Percentiles rank a stretch among this genome's conserved stretches.
Conservation (phyloP, 2,329 filamentous ascomycete genomes). For the Paracamarosporium sp. region DNA sequence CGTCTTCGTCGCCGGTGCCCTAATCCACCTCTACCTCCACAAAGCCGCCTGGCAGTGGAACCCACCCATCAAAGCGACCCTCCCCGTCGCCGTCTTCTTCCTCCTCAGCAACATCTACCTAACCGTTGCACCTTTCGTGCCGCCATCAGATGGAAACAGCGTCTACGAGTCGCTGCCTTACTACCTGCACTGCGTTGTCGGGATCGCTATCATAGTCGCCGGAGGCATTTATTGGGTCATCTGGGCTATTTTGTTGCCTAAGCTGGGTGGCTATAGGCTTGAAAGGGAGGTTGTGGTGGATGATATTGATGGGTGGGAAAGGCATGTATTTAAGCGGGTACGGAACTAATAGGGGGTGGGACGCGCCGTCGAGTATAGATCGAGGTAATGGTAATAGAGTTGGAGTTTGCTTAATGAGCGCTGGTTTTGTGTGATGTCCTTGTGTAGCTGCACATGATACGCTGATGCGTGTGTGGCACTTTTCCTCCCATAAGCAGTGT, state of each 20-base stretch:
- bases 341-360: constrained; percentile 6
- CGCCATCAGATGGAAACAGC: constrained; percentile 55
- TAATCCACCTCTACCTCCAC: constrained; percentile 56
- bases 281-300: constrained; percentile 42
- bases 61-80: constrained; percentile 57
- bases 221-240: constrained; percentile 60
- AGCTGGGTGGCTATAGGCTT: constrained; percentile 47
- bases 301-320: constrained; percentile 48
- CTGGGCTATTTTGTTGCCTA: constrained; percentile 58
- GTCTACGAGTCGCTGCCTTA: constrained; percentile 62
- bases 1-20: constrained; percentile 57
- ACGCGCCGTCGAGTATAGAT: no score
- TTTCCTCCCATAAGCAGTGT: no score
- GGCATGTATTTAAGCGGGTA: constrained; percentile 44
- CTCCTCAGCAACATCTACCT: constrained; percentile 61
- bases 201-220: constrained; percentile 56
- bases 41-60: constrained; percentile 53
- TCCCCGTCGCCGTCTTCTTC: constrained; percentile 61
- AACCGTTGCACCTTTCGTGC: constrained; percentile 59
- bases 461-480: no score
- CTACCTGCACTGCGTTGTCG: constrained; percentile 61
- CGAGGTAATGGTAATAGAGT: not conserved
- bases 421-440: no score
- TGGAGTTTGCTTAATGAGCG: no score
- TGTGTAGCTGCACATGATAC: no score